Evolutionary conservation across 805 yeast species (phyloP).

Genomic region (Spathaspora girioi): DNA sequence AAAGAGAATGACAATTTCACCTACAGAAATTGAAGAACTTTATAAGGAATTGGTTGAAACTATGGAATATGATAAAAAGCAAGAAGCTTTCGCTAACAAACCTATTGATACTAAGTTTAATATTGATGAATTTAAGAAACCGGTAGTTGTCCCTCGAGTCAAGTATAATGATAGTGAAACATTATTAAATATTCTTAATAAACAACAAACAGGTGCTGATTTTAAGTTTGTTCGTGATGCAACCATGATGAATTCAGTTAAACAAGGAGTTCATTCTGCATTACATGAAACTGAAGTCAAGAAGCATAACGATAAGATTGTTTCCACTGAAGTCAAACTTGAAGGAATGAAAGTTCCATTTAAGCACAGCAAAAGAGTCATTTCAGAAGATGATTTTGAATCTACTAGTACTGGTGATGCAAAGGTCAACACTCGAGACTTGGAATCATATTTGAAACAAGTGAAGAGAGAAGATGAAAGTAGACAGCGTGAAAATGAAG

Average conservation of each 20-base stretch:
- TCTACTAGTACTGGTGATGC: background rate
- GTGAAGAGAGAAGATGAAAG: slow-evolving; percentile 44
- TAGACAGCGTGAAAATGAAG: slow-evolving; percentile 44
- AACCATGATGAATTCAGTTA: background rate
- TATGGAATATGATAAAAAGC: slow-evolving; percentile 11
- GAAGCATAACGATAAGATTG: background rate
- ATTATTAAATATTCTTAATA: background rate
- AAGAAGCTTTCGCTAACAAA: background rate
- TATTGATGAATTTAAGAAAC: slow-evolving; percentile 15
- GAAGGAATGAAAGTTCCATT: background rate
- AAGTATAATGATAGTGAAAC: background rate
- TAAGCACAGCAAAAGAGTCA: background rate
- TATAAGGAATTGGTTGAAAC: slow-evolving; percentile 18
- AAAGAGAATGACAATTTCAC: slow-evolving; percentile 5
- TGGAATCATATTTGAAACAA: slow-evolving; percentile 34
- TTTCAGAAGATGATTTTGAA: background rate
- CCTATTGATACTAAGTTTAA: slow-evolving; percentile 14
- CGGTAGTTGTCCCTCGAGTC: background rate
- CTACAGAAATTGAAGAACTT: slow-evolving; percentile 14
- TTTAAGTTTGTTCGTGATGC: background rate
- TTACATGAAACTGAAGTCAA: background rate
- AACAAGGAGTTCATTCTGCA: background rate
- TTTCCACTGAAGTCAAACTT: background rate
- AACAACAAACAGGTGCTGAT: background rate
- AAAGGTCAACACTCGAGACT: slow-evolving; percentile 1